Base-by-base conservation (phyloP, 345 rosid genomes). In the Corchorus capsularis region DNA sequence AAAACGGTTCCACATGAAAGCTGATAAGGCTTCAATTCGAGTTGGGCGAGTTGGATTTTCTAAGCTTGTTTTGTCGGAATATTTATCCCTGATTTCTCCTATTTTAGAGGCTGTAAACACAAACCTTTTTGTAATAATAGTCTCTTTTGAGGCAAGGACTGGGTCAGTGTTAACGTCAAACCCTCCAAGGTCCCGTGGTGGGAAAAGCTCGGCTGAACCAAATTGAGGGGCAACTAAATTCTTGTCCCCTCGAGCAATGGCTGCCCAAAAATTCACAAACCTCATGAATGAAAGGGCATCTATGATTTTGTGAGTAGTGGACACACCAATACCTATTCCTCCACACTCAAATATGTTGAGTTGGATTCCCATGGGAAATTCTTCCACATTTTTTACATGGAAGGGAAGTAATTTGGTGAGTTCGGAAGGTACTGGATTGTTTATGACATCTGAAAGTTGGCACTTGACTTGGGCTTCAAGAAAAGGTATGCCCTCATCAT, bases 21-120 rank as follows among this genome's bases (percentile, higher is more conserved):
- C 76, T 8, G 67, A 14, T n/a, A 19, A 27, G 67, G 76, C 76
- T 57, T 73, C 68, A 16, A 73, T 49, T 6, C 85, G 82, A 0
- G 85, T 79, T 0, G 70, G 70, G 16, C 17, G 35, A 43, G 19
- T 43, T 41, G 27, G 15, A 6, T 17, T 19, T 43, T 5, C 20
- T 53, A 3, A 53, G 57, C 57, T 53, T 17, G 57, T 17, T 27
- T 27, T 27, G 27, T 27, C 27, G 1, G 27, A 27, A 5, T 49
- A 68, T 27, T 27, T 68, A 27, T 20, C 50, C 47, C 57, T 47
- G 13, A 49, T 49, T 68, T 68, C 56, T 39, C 49, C 72, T 35
- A 49, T 32, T 68, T 68, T 68, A 16, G 41, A 47, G 17, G 56
- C 41, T 0, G 41, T 2, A 8, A 68, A 68, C 20, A 47, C 41